Evolutionary conservation across 2,329 filamentous ascomycete species (phyloP), one percentile per base, ranked within the genome.

Genomic region (Ceratocystis cacaofunesta): DNA sequence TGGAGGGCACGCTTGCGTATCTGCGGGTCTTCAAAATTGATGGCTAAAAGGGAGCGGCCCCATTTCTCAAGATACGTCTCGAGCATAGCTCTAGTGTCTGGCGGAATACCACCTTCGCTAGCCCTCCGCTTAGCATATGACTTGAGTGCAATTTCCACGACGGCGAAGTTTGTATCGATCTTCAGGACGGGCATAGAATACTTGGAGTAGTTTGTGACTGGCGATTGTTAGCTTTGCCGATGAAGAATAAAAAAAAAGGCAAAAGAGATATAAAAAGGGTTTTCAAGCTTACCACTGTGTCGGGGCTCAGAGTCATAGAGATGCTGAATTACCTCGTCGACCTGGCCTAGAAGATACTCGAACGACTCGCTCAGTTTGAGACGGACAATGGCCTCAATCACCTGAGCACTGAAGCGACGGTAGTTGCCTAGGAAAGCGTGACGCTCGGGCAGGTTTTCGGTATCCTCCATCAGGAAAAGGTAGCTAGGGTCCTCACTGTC

Each of bases 351-450:
- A 63, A 97, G 92, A 74, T 96, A 89, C 50, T 85, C 83, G 69
- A 97, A 85, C 0, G 92, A 92, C 68, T 96, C 92, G 62, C 88
- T 83, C 2, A 92, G 85, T 70, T 90, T 88, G 70, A 89, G 82
- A 69, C 89, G 83, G 25, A 95, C 90, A 68, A 97, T 90, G 17
- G 82, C 82, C 75, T 97, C 92, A 65, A 99, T 90, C 30, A 96
- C 83, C 67, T 89, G 87, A 2, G 86, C 85, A 73, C 91, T 94
- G 72, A 96, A 97, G 67, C 94, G 84, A 48, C 94, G 83, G 74
- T 99, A 99, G 72, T 99, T 97, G 3, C 92, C 91, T 10, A 97
- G 81, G 73, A 99, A 99, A 0, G 91, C 90, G 75, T 99, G 94
- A 28, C 91, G 84, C 73, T 99, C 94, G 0, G 94, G 94, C 22